Evolutionary conservation across 2,329 filamentous ascomycete species (phyloP).

Genomic region (Aspergillus intermedius): DNA sequence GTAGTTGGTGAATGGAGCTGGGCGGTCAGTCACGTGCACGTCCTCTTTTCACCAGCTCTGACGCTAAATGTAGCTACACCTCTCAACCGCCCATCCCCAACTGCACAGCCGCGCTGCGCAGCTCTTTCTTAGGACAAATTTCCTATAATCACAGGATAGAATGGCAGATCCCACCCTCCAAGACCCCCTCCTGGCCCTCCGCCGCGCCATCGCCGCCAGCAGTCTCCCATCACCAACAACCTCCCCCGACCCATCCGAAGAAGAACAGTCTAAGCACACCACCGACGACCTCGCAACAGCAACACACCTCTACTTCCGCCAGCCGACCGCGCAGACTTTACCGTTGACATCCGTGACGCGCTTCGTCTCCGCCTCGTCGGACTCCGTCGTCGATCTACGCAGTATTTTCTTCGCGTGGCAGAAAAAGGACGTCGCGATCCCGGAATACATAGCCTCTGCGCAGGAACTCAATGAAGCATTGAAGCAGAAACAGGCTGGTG

Average conservation of each 20-base stretch:
- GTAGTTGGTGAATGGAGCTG: neutral
- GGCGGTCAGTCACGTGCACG: neutral
- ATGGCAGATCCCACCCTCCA: conserved; percentile 54
- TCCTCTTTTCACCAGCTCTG: neutral
- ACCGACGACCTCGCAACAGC: conserved; percentile 63
- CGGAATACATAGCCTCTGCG: conserved; percentile 82
- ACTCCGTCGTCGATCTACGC: conserved; percentile 71
- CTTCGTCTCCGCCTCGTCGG: conserved; percentile 68
- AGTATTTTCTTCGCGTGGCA: conserved; percentile 95
- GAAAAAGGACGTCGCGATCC: conserved; percentile 82
- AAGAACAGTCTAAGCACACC: conserved; percentile 55
- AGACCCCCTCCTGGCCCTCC: conserved; percentile 77
- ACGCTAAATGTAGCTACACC: no score
- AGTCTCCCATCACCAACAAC: conserved; percentile 67
- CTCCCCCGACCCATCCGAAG: conserved; percentile 43
- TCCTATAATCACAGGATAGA: conserved; percentile 1
- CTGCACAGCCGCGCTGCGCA: no score
- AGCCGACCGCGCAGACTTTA: conserved; percentile 55
- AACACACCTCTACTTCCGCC: conserved; percentile 69
- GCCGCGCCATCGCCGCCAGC: conserved; percentile 69
- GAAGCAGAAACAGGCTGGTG: conserved; percentile 28
- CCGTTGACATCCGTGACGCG: conserved; percentile 70
- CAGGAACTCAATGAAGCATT: conserved; percentile 75
- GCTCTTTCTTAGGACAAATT: neutral
- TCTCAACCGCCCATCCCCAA: no score